Evolutionary conservation across 805 yeast species (phyloP).

Genomic region (Pichia exigua): DNA sequence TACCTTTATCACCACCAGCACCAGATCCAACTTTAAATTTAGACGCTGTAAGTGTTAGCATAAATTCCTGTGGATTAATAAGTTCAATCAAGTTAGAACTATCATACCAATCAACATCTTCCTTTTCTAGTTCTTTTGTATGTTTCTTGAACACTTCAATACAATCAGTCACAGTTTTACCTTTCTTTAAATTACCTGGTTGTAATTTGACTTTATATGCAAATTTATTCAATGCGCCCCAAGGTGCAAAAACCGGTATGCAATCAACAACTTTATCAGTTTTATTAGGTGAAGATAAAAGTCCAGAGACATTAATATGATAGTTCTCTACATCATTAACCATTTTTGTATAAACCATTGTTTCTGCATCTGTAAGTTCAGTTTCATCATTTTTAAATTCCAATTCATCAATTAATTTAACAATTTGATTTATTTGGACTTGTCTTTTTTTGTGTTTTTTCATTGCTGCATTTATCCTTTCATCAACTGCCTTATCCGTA

Average conservation of each 20-base stretch:
- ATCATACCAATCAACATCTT: slow-evolving; percentile 56
- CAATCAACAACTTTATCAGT: slow-evolving; percentile 52
- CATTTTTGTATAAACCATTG: slow-evolving; percentile 7
- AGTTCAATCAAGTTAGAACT: slow-evolving; percentile 51
- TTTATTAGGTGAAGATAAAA: slow-evolving; percentile 37
- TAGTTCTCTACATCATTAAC: slow-evolving; percentile 24
- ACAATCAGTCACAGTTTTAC: slow-evolving; percentile 72
- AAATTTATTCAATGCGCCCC: slow-evolving; percentile 67
- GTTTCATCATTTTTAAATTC: slow-evolving; percentile 17
- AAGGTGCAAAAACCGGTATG: slow-evolving; percentile 89
- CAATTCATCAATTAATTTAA: slow-evolving; percentile 26
- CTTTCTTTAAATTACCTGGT: slow-evolving; percentile 77
- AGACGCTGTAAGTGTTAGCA: slow-evolving; percentile 60
- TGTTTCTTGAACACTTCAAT: slow-evolving; percentile 45
- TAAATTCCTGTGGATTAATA: slow-evolving; percentile 57
- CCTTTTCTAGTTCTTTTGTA: slow-evolving; percentile 21
- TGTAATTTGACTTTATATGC: slow-evolving; percentile 79
- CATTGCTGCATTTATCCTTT: slow-evolving; percentile 8
- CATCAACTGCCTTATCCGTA: background rate
- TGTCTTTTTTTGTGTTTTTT: slow-evolving; percentile 21
- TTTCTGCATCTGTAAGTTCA: slow-evolving; percentile 12
- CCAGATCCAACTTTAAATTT: slow-evolving; percentile 61
- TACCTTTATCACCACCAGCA: slow-evolving; percentile 16
- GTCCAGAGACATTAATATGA: slow-evolving; percentile 19
- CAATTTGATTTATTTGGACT: slow-evolving; percentile 25